Base-by-base conservation (phyloP, 2,329 filamentous ascomycete genomes). In the Aspergillus texensis region DNA sequence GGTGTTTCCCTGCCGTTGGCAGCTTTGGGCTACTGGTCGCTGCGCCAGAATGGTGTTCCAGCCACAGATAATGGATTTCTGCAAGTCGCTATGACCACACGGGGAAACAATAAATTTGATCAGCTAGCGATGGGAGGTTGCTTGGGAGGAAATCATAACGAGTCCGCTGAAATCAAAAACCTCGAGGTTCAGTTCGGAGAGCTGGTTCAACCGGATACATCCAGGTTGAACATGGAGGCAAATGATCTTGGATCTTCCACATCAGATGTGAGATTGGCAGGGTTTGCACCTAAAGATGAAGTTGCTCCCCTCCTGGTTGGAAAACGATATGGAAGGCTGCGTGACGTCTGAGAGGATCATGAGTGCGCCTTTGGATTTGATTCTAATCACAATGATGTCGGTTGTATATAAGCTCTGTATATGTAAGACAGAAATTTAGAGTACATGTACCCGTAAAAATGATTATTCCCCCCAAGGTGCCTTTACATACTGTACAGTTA, bases 241-340 rank as follows among this genome's bases (percentile, higher is more conserved):
- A 10, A n/a, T 0, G 1, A 41, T 0, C n/a, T 9, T 0, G 9
- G 9, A n/a, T 21, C 8, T 1, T 5, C 16, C 50, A 5, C 8
- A 32, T 0, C 50, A 8, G 50, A 53, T 5, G 16, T 53, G 6
- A 21, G 50, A 34, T n/a, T 53, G 50, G 26, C 50, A 8, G 50
- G 50, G 0, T 53, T 53, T n/a, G 50, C 8, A 19, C 50, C 50
- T 9, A 53, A 53, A 32, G 26, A 34, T 21, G 50, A 32, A 10
- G 28, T 53, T 34, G n/a, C 28, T 1, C 50, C 50, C 0, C 50
- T 53, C 8, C 6, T 34, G 0, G 4, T 53, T 3, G 50, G 50
- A 6, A 14, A 34, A 21, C 26, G 10, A 21, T 53, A 53, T 21
- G 50, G 50, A 1, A 34, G 8, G 26, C 16, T 21, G 8, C 4